These are phyloP conservation scores for Alternaria arborescens DNA, from an alignment of 2,329 filamentous ascomycete species.

Conservation along the genomic window DNA sequence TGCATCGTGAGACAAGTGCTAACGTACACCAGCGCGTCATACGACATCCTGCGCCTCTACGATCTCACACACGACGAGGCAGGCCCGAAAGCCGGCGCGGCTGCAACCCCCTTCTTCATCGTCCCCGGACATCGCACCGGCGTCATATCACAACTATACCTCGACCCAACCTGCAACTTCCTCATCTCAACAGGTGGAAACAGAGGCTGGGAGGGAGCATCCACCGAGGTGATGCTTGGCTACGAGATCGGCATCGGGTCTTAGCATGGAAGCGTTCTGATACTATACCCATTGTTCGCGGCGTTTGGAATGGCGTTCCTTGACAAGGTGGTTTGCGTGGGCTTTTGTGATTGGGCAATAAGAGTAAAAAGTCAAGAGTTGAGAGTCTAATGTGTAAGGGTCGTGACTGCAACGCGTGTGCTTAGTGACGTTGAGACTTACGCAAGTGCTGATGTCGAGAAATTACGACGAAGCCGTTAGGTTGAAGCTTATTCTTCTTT, in stretches of 20 bases:
- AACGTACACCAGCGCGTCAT: conserved; percentile 71
- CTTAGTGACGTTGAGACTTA: neutral
- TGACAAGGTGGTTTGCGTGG: conserved; percentile 1
- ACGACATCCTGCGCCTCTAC: conserved; percentile 93
- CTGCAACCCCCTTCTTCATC: conserved; percentile 88
- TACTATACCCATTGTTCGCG: conserved; percentile 36
- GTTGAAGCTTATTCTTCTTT: neutral
- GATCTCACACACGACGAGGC: conserved; percentile 72
- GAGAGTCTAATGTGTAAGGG: neutral
- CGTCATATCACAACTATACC: conserved; percentile 83
- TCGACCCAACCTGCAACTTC: conserved; percentile 87
- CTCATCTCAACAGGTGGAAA: conserved; percentile 94
- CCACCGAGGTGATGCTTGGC: conserved; percentile 89
- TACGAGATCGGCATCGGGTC: conserved; percentile 78
- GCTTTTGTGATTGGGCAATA: conserved; percentile 2
- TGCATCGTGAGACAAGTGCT: conserved; percentile 15
- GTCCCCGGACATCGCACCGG: conserved; percentile 90
- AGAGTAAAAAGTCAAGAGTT: neutral
- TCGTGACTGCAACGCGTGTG: conserved; percentile 1
- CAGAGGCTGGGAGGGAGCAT: conserved; percentile 90
- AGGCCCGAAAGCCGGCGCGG: conserved; percentile 70
- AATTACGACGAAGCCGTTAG: neutral
- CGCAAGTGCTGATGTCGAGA: neutral
- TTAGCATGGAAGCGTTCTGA: conserved; percentile 24
- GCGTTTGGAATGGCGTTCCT: conserved; percentile 19